A percentile compares a stretch with the other conserved stretches of the same genome.
Evolutionary conservation across 768 basidiomycete species (phyloP).

Genomic region (Trametes villosa): DNA sequence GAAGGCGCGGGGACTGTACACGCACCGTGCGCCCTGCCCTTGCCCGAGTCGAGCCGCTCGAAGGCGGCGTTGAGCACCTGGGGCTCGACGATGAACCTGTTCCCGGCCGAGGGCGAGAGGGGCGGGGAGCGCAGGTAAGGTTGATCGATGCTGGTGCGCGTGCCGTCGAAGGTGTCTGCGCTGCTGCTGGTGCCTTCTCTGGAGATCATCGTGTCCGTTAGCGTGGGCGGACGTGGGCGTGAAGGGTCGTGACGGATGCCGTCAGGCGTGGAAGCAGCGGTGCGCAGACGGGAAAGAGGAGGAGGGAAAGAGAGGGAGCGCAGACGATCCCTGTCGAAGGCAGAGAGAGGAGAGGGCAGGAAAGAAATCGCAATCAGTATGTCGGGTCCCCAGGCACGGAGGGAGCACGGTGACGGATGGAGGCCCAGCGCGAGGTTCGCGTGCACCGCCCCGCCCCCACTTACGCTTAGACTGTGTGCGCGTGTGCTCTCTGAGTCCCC

Average conservation of each 20-base stretch:
- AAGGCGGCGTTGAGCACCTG: slow-evolving; percentile 25
- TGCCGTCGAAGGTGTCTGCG: neutral
- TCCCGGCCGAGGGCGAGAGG: slow-evolving; percentile 3
- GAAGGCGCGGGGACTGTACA: neutral
- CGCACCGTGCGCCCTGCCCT: slow-evolving; percentile 7
- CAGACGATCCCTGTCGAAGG: neutral
- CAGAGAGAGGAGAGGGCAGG: neutral
- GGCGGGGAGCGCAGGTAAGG: slow-evolving; percentile 3
- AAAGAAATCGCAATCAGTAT: neutral
- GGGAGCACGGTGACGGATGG: neutral
- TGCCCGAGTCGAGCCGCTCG: slow-evolving; percentile 2
- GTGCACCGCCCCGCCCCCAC: slow-evolving; percentile 14
- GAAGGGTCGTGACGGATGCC: slow-evolving; percentile 13
- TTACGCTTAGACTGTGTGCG: neutral
- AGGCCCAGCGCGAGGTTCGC: neutral
- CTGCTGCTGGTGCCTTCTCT: neutral
- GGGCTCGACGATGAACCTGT: slow-evolving; percentile 24
- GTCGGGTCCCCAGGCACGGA: slow-evolving; percentile 7
- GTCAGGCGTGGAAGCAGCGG: slow-evolving; percentile 1
- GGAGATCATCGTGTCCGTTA: slow-evolving; percentile 6
- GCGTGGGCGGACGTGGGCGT: slow-evolving; percentile 1
- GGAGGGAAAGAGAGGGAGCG: neutral
- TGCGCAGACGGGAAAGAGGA: neutral
- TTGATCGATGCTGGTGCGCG: slow-evolving; percentile 10
- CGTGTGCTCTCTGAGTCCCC: neutral